Evolutionary conservation across 83 land plant genomes (phyloP), one percentile per base, ranked within the genome.

Genomic region (Isoetes engelmannii): DNA sequence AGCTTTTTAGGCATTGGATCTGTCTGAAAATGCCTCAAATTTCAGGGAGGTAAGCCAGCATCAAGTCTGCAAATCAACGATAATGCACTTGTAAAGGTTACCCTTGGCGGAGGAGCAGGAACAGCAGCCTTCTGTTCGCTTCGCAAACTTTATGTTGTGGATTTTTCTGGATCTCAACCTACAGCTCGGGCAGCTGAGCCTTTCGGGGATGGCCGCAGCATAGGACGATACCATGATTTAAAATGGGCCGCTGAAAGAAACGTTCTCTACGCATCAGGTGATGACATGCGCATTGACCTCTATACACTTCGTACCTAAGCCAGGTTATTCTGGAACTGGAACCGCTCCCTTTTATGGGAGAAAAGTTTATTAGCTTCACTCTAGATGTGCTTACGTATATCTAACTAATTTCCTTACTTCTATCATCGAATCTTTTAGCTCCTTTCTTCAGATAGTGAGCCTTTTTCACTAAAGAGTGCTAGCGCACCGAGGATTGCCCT

Each of bases 201-300:
- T 10, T 77, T 77, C 47, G 57, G 57, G 45, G 80, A 77, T 47
- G 65, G 65, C 5, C 63, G 80, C 42, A 70, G 69, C 45, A 67
- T 73, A 8, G 80, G 80, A 48, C 67, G 59, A 67, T 77, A 77
- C 43, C 80, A 73, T 62, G 80, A 77, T 47, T 53, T 77, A 58
- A 77, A 77, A 55, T 77, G 80, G 80, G 77, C 66, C 7, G 28
- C 72, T 19, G 72, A 47, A 17, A 42, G 57, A 41, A 77, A 53
- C 42, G 44, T 77, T 48, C 70, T 77, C 50, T 77, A 73, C 53
- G 80, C 80, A 45, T 65, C 79, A 17, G 80, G 80, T 15, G 80
- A 77, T 67, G 79, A 73, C 47, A 77, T 67, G 67, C 78, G 80
- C 13, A 73, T 77, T 57, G 80, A 77, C 61, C 77, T 77, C 5